Evolutionary conservation across 2,329 filamentous ascomycete species (phyloP).

Genomic region (Aspergillus viridinutans): DNA sequence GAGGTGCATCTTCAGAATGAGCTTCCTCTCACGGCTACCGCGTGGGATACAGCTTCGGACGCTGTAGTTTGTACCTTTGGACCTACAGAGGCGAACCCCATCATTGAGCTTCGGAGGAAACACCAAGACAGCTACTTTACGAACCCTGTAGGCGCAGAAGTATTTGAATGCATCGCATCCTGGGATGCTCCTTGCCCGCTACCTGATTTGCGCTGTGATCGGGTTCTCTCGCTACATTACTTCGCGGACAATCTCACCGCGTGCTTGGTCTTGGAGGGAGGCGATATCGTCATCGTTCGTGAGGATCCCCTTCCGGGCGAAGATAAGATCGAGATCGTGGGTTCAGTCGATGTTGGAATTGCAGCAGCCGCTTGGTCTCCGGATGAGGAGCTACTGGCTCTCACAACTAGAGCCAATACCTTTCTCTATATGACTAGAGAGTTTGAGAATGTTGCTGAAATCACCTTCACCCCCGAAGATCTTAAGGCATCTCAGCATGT

Average conservation of each 20-base stretch:
- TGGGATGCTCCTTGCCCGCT: constrained; percentile 85
- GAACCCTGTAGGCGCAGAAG: constrained; percentile 37
- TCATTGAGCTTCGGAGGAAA: constrained; percentile 67
- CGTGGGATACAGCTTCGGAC: constrained; percentile 80
- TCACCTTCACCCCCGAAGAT: constrained; percentile 68
- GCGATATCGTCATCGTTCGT: constrained; percentile 82
- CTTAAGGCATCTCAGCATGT: constrained; percentile 88
- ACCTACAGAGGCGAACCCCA: constrained; percentile 63
- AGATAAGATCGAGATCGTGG: constrained; percentile 89
- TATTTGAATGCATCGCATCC: constrained; percentile 60
- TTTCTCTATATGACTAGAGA: constrained; percentile 88
- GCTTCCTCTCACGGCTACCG: constrained; percentile 66
- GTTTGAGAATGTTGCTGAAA: constrained; percentile 78
- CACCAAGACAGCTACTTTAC: constrained; percentile 34
- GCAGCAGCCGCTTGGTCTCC: constrained; percentile 88
- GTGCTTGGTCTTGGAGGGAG: constrained; percentile 81
- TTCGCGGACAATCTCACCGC: constrained; percentile 74
- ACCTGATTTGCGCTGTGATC: constrained; percentile 70
- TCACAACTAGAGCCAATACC: constrained; percentile 74
- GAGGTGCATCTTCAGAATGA: constrained; percentile 58
- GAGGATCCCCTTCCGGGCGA: constrained; percentile 64
- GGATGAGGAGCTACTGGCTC: constrained; percentile 83
- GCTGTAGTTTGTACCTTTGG: constrained; percentile 80
- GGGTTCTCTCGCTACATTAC: constrained; percentile 74
- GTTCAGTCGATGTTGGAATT: constrained; percentile 89